phyloP scores from a whole-genome alignment of 352 stramenopile species.

The Phytophthora colocasiae region DNA sequence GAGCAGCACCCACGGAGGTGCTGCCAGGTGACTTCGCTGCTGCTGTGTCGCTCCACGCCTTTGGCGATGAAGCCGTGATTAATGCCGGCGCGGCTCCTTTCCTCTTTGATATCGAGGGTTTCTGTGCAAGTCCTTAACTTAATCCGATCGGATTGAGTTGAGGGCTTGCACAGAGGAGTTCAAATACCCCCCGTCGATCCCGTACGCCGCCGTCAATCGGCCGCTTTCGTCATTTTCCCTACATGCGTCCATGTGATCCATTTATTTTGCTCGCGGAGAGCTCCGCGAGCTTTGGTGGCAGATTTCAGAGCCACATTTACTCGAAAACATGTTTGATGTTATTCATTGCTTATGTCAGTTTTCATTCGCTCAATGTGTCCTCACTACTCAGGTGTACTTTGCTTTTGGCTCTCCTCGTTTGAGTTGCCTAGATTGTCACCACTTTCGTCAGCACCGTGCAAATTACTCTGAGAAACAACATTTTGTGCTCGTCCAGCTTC shows the following conservation, averaged over 20 bases:
- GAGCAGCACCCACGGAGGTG: slow-evolving; percentile 48
- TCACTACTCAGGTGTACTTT: too few relatives aligned
- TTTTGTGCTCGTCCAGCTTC: not conserved
- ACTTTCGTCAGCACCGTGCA: too few relatives aligned
- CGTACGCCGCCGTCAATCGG: slow-evolving; percentile 37
- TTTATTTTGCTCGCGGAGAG: slow-evolving; percentile 27
- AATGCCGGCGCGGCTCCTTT: slow-evolving; percentile 81
- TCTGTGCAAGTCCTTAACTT: slow-evolving; percentile 87
- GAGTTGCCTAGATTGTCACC: not conserved
- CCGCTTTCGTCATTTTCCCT: slow-evolving; percentile 35
- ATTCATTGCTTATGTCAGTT: not conserved
- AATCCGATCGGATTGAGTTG: slow-evolving; percentile 25
- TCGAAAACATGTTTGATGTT: slow-evolving; percentile 35
- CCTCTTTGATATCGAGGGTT: slow-evolving; percentile 86
- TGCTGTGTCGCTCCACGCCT: slow-evolving; percentile 82
- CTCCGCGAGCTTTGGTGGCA: slow-evolving; percentile 18
- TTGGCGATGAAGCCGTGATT: slow-evolving; percentile 71
- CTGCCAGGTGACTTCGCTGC: slow-evolving; percentile 70
- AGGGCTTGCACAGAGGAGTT: slow-evolving; percentile 65
- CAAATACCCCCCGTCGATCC: slow-evolving; percentile 28
- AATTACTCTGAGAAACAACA: not conserved
- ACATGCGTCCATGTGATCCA: slow-evolving; percentile 17
- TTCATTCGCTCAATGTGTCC: not conserved
- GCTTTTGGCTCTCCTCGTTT: not conserved
- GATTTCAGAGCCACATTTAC: slow-evolving; percentile 22